Conservation (phyloP, 2,329 filamentous ascomycete genomes). For the Clarireedia hainanense region DNA sequence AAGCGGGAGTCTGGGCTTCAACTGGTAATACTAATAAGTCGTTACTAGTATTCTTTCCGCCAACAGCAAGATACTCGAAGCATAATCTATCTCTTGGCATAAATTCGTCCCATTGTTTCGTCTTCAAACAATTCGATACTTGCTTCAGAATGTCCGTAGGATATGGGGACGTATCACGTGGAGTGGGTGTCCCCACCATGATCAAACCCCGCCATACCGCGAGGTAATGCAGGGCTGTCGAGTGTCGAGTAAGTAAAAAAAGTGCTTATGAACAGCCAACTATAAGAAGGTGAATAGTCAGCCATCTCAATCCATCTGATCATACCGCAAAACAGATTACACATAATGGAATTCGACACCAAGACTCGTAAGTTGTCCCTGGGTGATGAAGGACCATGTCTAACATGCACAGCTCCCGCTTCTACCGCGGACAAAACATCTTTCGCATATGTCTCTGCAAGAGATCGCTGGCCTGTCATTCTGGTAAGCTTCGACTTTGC, state of each 20-base stretch:
- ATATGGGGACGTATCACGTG: no score
- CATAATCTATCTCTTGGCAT: no score
- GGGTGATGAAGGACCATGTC: background rate
- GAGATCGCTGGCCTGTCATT: constrained; percentile 89
- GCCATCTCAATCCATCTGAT: background rate
- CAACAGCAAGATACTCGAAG: no score
- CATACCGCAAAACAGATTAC: background rate
- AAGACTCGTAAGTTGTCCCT: constrained; percentile 53
- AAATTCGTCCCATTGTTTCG: no score
- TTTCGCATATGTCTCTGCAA: constrained; percentile 79
- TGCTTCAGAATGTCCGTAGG: no score
- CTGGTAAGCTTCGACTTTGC: constrained; percentile 44
- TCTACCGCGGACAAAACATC: constrained; percentile 75
- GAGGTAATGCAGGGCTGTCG: background rate
- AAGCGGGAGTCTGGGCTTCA: no score
- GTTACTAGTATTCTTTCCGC: no score
- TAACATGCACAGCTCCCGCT: constrained; percentile 53
- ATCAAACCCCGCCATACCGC: constrained; percentile 3
- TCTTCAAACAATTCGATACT: no score
- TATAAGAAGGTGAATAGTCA: background rate
- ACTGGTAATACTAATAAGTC: no score
- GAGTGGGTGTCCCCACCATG: background rate
- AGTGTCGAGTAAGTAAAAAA: background rate
- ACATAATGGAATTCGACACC: constrained; percentile 63
- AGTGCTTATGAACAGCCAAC: background rate